phyloP scores from a whole-genome alignment of 495 filamentous ascomycete species.

The Cudoniella acicularis region DNA sequence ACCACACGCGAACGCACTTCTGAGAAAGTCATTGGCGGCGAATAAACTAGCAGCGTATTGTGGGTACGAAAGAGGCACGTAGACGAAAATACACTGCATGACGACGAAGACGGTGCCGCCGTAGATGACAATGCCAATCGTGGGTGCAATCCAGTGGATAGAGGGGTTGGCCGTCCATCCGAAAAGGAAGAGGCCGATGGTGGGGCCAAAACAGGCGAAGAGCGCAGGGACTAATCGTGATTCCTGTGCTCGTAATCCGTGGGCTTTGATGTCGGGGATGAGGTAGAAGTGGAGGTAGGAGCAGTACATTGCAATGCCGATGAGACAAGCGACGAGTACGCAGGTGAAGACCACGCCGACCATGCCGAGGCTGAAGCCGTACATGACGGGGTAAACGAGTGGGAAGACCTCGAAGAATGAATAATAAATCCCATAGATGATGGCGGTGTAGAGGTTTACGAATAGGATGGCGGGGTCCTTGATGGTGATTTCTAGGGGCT shows the following conservation, averaged over 20 bases:
- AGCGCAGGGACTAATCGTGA: constrained; percentile 53
- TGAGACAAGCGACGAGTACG: constrained; percentile 52
- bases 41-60: constrained; percentile 60
- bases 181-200: constrained; percentile 61
- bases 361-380: constrained; percentile 58
- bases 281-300: constrained; percentile 48
- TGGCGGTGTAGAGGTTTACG: constrained; percentile 57
- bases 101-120: constrained; percentile 37
- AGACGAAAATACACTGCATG: constrained; percentile 64
- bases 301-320: constrained; percentile 50
- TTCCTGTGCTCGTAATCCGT: constrained; percentile 47
- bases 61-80: constrained; percentile 59
- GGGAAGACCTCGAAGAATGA: constrained; percentile 73
- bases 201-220: constrained; percentile 47
- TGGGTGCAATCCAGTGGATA: constrained; percentile 60
- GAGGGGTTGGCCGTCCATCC: constrained; percentile 53
- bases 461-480: constrained; percentile 62
- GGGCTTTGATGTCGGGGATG: constrained; percentile 44
- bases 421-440: constrained; percentile 67
- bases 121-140: constrained; percentile 57
- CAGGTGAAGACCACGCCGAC: constrained; percentile 63
- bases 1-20: constrained; percentile 52
- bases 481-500: constrained; percentile 59
- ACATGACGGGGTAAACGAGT: constrained; percentile 61
- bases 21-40: constrained; percentile 58